A percentile compares a stretch with the other conserved stretches of the same genome.
Conservation (phyloP, 75 land plant genomes). For the Pinus tabuliformis region DNA sequence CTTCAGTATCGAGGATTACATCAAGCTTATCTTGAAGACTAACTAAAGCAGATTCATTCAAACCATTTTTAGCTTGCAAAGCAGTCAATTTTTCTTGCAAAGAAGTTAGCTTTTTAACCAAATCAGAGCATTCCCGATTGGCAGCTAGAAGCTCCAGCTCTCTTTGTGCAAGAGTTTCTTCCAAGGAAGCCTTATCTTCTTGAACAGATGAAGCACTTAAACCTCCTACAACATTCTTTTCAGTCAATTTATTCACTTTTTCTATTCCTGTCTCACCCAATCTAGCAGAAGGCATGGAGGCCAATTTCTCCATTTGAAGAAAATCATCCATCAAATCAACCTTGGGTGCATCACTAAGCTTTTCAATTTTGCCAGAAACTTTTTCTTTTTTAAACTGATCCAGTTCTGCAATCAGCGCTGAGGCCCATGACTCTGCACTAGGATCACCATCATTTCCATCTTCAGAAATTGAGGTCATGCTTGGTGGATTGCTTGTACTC, state of each 20-base stretch:
- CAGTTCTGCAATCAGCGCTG: conserved; percentile 53
- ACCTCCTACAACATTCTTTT: neutral
- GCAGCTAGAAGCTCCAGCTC: conserved; percentile 24
- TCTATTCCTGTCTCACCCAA: neutral
- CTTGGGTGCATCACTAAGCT: conserved; percentile 24
- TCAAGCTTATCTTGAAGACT: conserved; percentile 27
- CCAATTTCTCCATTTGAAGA: conserved; percentile 78
- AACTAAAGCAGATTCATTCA: conserved; percentile 12
- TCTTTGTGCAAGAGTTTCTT: conserved; percentile 13
- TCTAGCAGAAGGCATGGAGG: conserved; percentile 25
- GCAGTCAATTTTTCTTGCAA: conserved; percentile 17
- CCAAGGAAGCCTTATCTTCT: conserved; percentile 11
- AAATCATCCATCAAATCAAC: conserved; percentile 87
- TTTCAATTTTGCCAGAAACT: conserved; percentile 6
- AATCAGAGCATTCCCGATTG: conserved; percentile 24
- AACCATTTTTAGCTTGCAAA: conserved; percentile 27
- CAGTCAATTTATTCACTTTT: conserved; percentile 7
- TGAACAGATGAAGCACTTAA: neutral
- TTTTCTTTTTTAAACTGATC: conserved; percentile 47
- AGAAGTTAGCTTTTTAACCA: conserved; percentile 12
- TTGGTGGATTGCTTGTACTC: conserved; percentile 21
- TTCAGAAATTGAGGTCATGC: conserved; percentile 14
- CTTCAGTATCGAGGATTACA: conserved; percentile 17
- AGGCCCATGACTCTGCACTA: conserved; percentile 59
- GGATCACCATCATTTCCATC: conserved; percentile 23